Base-by-base conservation (phyloP, 305 asterid species). In the Ilex paraguariensis region DNA sequence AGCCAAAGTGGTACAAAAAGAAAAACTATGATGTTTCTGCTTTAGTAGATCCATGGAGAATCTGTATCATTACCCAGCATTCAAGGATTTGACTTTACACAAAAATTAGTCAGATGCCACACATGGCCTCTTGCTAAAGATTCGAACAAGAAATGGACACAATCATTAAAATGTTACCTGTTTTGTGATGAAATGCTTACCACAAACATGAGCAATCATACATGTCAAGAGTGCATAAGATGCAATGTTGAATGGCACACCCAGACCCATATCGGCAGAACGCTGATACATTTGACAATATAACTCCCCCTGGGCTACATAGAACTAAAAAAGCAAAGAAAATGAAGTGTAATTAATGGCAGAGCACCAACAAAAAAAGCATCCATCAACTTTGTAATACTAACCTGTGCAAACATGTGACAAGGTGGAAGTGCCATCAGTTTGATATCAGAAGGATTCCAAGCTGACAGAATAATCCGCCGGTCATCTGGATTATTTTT, bases 201-300 rank as follows among this genome's bases (percentile, higher is more conserved):
- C 97, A 68, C 96, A 86, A 75, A 90, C 95, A 68, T 87, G 97
- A 48, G 99, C 97, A 62, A 93, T 72, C 90, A 93, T 86, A 90
- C 96, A 84, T 42, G 99, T 93, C 67, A 93, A 77, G 61, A 93
- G 75, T 15, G 99, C 84, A 73, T 93, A 93, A 33, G 99, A 90
- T 40, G 97, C 99, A 54, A 93, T 87, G 68, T 90, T 90, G 70
- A 93, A 93, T 10, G 99, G 99, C 80, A 93, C 95, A 33, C 97
- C 99, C 48, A 90, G 96, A 69, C 97, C 97, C 97, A 93, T 87
- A 69, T 93, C 97, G 62, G 99, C 97, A 49, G 99, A 93, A 2
- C 91, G 91, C 73, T 92, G 98, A 71, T 92, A 90, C 97, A 87
- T 90, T 84, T 90, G 99, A 75, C 99, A 93, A n/a, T 96, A 93